Percentiles rank a stretch among this genome's conserved stretches.
Evolutionary conservation across 1,284 basidiomycete species (phyloP).

Genomic region (Heimioporus punctisporus): DNA sequence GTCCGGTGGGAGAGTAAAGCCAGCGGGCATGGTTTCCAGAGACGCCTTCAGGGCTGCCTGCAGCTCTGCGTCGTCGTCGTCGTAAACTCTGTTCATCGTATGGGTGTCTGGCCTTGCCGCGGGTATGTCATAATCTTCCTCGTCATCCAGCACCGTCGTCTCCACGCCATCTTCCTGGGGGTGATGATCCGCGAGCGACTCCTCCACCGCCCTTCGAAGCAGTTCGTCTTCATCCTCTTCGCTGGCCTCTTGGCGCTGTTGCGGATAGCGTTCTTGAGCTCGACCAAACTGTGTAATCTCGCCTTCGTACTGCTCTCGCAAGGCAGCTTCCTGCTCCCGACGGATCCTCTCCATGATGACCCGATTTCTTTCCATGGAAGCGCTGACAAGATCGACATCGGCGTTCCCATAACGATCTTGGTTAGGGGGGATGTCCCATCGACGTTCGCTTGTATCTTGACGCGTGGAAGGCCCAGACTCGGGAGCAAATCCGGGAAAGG

Average conservation of each 20-base stretch:
- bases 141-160: slow-evolving; percentile 24
- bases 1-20: slow-evolving; percentile 45
- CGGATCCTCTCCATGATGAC: slow-evolving; percentile 66
- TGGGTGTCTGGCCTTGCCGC: slow-evolving; percentile 2
- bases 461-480: slow-evolving; percentile 5
- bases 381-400: slow-evolving; percentile 60
- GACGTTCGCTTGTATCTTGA: slow-evolving; percentile 1
- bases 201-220: slow-evolving; percentile 65
- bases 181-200: slow-evolving; percentile 44
- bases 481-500: slow-evolving; percentile 23
- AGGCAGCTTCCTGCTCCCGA: slow-evolving; percentile 68
- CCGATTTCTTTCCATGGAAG: slow-evolving; percentile 67
- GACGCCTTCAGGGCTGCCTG: slow-evolving; percentile 88
- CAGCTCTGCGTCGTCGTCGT: slow-evolving; percentile 86
- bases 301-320: slow-evolving; percentile 57
- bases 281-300: slow-evolving; percentile 37
- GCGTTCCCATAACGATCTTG: slow-evolving; percentile 34
- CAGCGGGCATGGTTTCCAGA: slow-evolving; percentile 66
- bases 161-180: slow-evolving; percentile 12
- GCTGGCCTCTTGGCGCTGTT: slow-evolving; percentile 10
- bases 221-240: slow-evolving; percentile 62
- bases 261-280: slow-evolving; percentile 14
- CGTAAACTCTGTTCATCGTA: slow-evolving; percentile 53
- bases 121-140: slow-evolving; percentile 27
- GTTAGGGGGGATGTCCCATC: slow-evolving; percentile 15